Base-by-base conservation (phyloP, 441 rosid species). In the Lepidium campestre region DNA sequence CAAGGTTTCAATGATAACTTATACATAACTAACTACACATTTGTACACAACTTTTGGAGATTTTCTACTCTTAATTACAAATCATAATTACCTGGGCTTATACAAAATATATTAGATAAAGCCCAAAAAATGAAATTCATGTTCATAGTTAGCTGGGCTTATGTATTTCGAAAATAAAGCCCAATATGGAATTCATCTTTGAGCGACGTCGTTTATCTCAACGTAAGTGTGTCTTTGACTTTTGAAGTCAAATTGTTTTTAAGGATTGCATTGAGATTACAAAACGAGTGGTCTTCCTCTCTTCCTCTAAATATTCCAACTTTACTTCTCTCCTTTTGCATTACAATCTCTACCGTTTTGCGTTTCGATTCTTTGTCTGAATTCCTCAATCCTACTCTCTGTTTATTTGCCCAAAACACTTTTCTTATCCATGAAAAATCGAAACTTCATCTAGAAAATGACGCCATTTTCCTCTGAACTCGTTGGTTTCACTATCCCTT, bases 401-500 rank as follows among this genome's bases (percentile, higher is more conserved):
- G 52, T 52, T 52, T 52, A n/a, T 29, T 53, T 15, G 15, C 14
- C 12, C 25, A 18, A 17, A 19, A 27, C 13, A 8, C 31, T 10
- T 10, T 5, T 27, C 6, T 19, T 55, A 7, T 40, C 62, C 13
- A 71, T 39, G 75, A 71, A 56, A 53, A 54, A 54, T 54, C 42
- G 42, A 18, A 2, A 57, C 36, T 64, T 27, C 46, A 56, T 10
- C 19, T 57, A 36, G 25, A 19, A 34, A 17, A 72, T 73, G 77
- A 53, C 72, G 14, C 58, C 77, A 36, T 62, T 67, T 20, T 73
- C 77, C 53, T 60, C 77, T 45, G 59, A 73, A 6, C 72, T 66
- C 52, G 52, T 67, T 17, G 73, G 77, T 39, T 73, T 73, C 72
- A 53, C 77, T 1, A 45, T 73, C 64, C 72, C 77, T 45, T 73